phyloP scores from a whole-genome alignment of 306 rosid species.

The Quercus mongolica region DNA sequence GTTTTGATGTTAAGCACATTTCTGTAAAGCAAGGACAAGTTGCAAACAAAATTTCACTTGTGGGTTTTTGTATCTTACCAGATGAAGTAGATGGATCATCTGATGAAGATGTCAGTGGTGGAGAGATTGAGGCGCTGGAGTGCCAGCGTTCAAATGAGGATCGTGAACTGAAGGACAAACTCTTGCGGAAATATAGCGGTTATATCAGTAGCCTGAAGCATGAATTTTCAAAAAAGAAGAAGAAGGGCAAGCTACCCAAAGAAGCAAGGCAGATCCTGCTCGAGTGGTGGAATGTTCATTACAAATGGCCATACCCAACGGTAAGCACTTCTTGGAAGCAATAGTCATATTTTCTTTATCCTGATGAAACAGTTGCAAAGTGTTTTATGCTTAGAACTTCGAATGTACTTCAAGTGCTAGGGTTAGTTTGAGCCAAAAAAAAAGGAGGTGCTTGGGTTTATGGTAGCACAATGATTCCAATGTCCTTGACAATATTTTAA shows the following conservation, averaged over 20 bases:
- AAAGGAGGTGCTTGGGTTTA: background rate
- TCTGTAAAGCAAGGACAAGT: background rate
- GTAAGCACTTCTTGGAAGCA: constrained; percentile 26
- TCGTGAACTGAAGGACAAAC: constrained; percentile 60
- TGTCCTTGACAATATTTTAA: background rate
- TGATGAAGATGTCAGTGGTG: constrained; percentile 36
- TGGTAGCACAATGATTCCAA: background rate
- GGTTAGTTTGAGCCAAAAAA: too few species aligned
- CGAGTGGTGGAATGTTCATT: constrained; percentile 78
- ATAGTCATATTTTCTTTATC: background rate
- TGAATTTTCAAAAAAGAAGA: constrained; percentile 60
- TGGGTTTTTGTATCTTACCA: constrained; percentile 10
- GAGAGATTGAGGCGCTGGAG: constrained; percentile 37
- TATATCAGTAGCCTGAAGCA: constrained; percentile 57
- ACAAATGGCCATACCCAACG: constrained; percentile 87
- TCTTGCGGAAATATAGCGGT: constrained; percentile 56
- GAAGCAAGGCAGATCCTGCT: constrained; percentile 62
- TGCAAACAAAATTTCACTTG: background rate
- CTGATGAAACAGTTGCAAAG: background rate
- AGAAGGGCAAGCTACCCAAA: constrained; percentile 65
- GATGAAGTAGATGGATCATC: constrained; percentile 43
- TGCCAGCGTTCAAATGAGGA: constrained; percentile 25
- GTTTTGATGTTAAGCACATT: background rate
- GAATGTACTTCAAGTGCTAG: too few species aligned
- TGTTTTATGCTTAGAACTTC: background rate